These are phyloP conservation scores for Lanzia echinophila DNA, from an alignment of 2,329 filamentous ascomycete species.

Conservation along the genomic window DNA sequence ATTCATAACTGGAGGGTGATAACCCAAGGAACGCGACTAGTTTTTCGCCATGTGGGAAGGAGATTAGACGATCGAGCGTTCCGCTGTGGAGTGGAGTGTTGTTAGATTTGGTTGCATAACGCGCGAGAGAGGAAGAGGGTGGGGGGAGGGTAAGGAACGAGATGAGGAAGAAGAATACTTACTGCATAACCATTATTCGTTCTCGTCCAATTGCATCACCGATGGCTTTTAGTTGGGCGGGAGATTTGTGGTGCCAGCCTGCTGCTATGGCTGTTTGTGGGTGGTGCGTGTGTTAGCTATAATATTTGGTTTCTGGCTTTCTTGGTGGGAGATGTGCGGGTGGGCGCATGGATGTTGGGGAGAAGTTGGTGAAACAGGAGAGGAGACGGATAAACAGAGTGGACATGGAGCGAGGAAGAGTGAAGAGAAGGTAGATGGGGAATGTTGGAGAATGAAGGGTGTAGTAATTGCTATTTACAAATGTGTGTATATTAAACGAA, in stretches of 20 bases:
- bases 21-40: conserved; percentile 61
- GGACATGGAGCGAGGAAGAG: no score
- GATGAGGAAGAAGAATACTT: not conserved
- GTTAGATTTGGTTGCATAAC: not conserved
- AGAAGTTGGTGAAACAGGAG: no score
- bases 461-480: no score
- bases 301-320: no score
- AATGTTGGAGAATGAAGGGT: no score
- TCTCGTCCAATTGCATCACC: conserved; percentile 64
- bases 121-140: not conserved
- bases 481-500: no score
- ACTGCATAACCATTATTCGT: conserved; percentile 56
- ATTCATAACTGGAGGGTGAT: conserved; percentile 50
- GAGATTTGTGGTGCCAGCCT: conserved; percentile 67
- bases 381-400: no score
- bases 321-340: no score
- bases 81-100: conserved; percentile 36
- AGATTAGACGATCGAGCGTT: conserved; percentile 70
- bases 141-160: not conserved
- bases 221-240: no score
- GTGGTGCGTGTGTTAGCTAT: no score
- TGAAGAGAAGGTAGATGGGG: no score
- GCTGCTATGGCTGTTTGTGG: conserved; percentile 55
- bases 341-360: no score
- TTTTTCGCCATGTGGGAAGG: conserved; percentile 59